Base-by-base conservation (phyloP, 1,284 basidiomycete species). In the Ustilago crameri region DNA sequence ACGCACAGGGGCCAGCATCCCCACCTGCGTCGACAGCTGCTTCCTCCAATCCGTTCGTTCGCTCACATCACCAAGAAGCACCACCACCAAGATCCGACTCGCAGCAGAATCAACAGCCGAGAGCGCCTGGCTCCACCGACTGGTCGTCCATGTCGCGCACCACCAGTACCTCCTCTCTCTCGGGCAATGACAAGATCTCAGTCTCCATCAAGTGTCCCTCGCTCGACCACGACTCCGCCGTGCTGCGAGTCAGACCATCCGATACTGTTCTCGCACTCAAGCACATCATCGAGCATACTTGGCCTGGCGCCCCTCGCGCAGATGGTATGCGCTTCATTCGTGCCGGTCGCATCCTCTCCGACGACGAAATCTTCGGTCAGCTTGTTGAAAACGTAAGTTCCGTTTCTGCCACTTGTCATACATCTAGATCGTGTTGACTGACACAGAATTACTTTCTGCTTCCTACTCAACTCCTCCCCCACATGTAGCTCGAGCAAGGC, bases 291-390 rank as follows among this genome's bases (percentile, higher is more conserved):
- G 38, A 75, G 18, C 37, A 23, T 3, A 57, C 66, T 17, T 78
- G 75, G 77, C 49, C 59, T 18, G 77, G 71, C 24, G 60, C 50
- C 47, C 78, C 70, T 30, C 53, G 58, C 3, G 53, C 73, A 9
- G 51, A 59, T 3, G 80, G 77, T 23, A 79, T 82, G 62, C 74
- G 80, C 37, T 77, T 65, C 47, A 79, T 82, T 22, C 43, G 67
- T 18, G 55, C 68, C 2, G 80, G 80, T 48, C 67, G 74, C 20
- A 52, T 80, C 4, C 52, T 82, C 9, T 20, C 35, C 14, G 76
- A 78, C 24, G 43, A 43, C 14, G 59, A 74, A 24, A 22, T 61
- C 26, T 62, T 77, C 26, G 38, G 43, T 2, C 54, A 63, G 37
- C 47, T 77, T n/a, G 27, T 40, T 8, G 20, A 55, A 20, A 51